A percentile compares a stretch with the other conserved stretches of the same genome.
These are phyloP conservation scores for Oenanthe sinensis DNA, from an alignment of 129 eudicot genomes.

Conservation along the genomic window DNA sequence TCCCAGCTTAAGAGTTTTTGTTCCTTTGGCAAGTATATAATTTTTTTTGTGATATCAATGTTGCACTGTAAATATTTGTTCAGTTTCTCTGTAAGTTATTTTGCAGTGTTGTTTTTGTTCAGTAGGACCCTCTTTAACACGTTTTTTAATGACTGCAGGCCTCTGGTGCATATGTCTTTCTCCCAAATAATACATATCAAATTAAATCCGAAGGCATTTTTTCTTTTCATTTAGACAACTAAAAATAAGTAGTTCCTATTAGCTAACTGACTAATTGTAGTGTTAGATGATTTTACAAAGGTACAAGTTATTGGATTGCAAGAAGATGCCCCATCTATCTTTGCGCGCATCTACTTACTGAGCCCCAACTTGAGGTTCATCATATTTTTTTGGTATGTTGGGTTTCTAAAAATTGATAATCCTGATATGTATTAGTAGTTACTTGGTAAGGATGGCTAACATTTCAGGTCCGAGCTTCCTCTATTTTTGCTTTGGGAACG, in stretches of 20 bases:
- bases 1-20: not conserved
- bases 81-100: not conserved
- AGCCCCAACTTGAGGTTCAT: constrained; percentile 90
- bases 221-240: no score
- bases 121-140: constrained; percentile 15
- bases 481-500: constrained; percentile 94
- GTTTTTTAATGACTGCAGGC: constrained; percentile 45
- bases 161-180: constrained; percentile 92
- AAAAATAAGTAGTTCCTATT: no score
- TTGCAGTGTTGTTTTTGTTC: not conserved
- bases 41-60: constrained; percentile 8
- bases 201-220: constrained; percentile 34
- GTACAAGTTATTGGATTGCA: constrained; percentile 79
- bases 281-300: constrained; percentile 49
- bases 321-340: constrained; percentile 66
- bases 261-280: no score
- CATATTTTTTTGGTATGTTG: not conserved
- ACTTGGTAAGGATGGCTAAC: not conserved
- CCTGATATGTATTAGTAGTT: not conserved
- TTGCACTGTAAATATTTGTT: not conserved
- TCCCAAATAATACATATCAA: constrained; percentile 59
- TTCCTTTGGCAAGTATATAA: not conserved
- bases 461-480: constrained; percentile 94
- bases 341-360: constrained; percentile 63
- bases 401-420: not conserved